These are phyloP conservation scores for Fusarium sp. DNA, from an alignment of 2,329 filamentous ascomycete genomes.

Conservation along the genomic window DNA sequence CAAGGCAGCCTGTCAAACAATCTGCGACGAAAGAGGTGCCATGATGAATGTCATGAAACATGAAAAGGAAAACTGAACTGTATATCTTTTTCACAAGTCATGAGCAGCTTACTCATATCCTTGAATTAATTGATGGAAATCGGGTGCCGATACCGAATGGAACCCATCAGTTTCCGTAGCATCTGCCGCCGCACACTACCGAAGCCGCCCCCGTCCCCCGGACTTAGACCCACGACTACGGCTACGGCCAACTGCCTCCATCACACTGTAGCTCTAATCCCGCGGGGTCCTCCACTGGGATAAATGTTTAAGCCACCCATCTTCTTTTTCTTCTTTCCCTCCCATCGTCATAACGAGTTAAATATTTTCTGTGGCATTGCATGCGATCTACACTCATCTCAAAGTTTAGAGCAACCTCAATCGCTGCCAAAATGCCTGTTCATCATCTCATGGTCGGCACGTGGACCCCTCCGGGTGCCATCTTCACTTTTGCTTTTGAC, in stretches of 20 bases:
- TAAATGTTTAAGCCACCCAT: slow-evolving; percentile 47
- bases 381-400: slow-evolving; percentile 30
- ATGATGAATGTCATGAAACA: slow-evolving; percentile 18
- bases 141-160: background rate
- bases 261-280: slow-evolving; percentile 8
- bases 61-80: background rate
- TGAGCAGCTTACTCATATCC: background rate
- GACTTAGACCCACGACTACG: slow-evolving; percentile 23
- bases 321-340: slow-evolving; percentile 2
- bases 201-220: slow-evolving; percentile 23
- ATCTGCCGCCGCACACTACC: slow-evolving; percentile 43
- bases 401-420: slow-evolving; percentile 31
- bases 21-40: slow-evolving; percentile 10
- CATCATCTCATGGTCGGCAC: slow-evolving; percentile 94
- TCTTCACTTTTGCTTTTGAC: slow-evolving; percentile 90
- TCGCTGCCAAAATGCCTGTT: slow-evolving; percentile 70
- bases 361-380: background rate
- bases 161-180: background rate
- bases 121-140: background rate
- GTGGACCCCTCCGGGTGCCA: slow-evolving; percentile 89
- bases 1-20: background rate
- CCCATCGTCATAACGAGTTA: slow-evolving; percentile 20
- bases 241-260: background rate
- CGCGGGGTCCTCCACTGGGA: slow-evolving; percentile 39
- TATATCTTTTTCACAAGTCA: background rate